Evolutionary conservation across 306 rosid genomes (phyloP), one percentile per base, ranked within the genome.

Genomic region (Coriaria nepalensis): DNA sequence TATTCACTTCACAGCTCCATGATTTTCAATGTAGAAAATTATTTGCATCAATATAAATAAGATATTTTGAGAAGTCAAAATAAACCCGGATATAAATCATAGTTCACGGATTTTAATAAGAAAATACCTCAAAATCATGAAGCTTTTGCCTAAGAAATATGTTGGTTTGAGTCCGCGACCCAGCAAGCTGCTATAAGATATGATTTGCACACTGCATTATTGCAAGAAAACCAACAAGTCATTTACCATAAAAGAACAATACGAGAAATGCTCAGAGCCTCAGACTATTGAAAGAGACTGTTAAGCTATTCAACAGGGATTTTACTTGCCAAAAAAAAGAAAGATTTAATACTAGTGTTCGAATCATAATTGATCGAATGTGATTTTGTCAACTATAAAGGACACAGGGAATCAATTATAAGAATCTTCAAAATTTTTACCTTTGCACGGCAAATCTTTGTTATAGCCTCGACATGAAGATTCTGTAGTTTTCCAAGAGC

Each of bases 401-500:
- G 8, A 47, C 8, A 47, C 35, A n/a, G 47, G 57, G 40, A 57
- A 59, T 69, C 55, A 82, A 10, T 8, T 43, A 43, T 43, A 4
- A 43, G 4, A 38, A 6, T 38, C 10, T 38, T 38, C 10, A 38
- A 38, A 38, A 6, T 38, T 38, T 38, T 45, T 13, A 45, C 93
- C 84, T 82, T 82, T 38, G 76, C 81, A 3, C 68, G 93, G 69
- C 79, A 73, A 60, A 82, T 81, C 65, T 72, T 81, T 38, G 92
- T 77, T 63, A 81, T 74, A 50, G 93, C 86, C 49, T 74, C 82
- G 45, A 82, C 78, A 50, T 82, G 87, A 66, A 82, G 76, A 68
- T 73, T 78, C 67, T 78, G 93, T 47, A 82, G 73, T 63, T 78
- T 81, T 66, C 75, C 93, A 63, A 82, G 83, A 64, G 83, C 56